These are phyloP conservation scores for Pseudocercospora crystallina DNA, from an alignment of 2,329 filamentous ascomycete species.

Conservation along the genomic window DNA sequence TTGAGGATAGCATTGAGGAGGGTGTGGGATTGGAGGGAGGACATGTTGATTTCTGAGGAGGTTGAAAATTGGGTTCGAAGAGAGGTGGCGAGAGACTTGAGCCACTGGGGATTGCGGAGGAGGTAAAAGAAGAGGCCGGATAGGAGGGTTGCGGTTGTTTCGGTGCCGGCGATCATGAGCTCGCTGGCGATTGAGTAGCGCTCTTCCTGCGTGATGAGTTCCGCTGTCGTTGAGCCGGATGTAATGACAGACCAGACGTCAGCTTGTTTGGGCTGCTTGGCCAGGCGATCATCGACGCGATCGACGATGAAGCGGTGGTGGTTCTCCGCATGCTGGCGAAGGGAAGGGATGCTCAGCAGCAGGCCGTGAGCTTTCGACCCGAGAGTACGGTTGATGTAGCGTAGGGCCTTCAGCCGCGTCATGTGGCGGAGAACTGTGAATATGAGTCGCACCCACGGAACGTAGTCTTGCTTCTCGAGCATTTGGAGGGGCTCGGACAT, in stretches of 20 bases:
- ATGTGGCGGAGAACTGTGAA: constrained; percentile 22
- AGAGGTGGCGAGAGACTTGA: constrained; percentile 34
- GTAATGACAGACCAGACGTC: constrained; percentile 31
- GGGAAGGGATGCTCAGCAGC: constrained; percentile 11
- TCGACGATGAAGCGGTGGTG: constrained; percentile 9
- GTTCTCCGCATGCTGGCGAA: constrained; percentile 9
- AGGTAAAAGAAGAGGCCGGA: constrained; percentile 33
- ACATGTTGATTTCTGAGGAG: constrained; percentile 32
- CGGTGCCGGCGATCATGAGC: constrained; percentile 40
- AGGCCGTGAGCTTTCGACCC: constrained; percentile 6
- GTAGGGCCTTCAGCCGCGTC: constrained; percentile 15
- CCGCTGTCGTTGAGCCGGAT: constrained; percentile 19
- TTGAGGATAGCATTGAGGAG: constrained; percentile 40
- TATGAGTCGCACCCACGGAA: constrained; percentile 23
- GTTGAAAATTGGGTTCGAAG: constrained; percentile 34
- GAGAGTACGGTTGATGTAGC: constrained; percentile 8
- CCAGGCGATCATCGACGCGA: constrained; percentile 29
- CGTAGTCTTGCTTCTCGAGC: constrained; percentile 27
- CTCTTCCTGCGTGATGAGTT: constrained; percentile 28
- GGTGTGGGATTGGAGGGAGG: constrained; percentile 31
- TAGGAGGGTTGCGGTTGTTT: constrained; percentile 39
- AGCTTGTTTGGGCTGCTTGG: constrained; percentile 23
- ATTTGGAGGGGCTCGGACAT: constrained; percentile 27
- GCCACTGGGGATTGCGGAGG: constrained; percentile 29
- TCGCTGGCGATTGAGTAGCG: constrained; percentile 33